Evolutionary conservation across 2,329 filamentous ascomycete species (phyloP).

Genomic region (Phaeosphaeriaceae sp.): DNA sequence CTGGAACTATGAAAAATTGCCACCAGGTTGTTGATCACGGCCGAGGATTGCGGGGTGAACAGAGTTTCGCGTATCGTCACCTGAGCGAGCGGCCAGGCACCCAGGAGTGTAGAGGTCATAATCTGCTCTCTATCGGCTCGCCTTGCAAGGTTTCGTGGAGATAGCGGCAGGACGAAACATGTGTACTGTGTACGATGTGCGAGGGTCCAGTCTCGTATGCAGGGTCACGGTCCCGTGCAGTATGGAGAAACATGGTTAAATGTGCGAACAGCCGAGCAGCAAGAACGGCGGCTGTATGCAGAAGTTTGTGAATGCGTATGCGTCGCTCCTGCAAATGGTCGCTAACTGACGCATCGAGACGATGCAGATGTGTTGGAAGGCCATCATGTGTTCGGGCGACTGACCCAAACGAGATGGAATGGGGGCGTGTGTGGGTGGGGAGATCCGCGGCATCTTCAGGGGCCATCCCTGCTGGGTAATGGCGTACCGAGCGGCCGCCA

Average conservation of each 20-base stretch:
- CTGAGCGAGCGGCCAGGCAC: background rate
- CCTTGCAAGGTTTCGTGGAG: background rate
- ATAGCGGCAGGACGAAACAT: background rate
- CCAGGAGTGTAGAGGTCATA: background rate
- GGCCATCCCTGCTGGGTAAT: background rate
- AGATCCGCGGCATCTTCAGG: background rate
- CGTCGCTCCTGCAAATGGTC: background rate
- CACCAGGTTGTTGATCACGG: background rate
- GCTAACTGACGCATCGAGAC: background rate
- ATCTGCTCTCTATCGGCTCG: background rate
- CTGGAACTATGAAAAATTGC: background rate
- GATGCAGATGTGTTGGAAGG: background rate
- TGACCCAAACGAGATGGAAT: background rate
- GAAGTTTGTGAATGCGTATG: background rate
- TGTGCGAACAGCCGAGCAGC: background rate
- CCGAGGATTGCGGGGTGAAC: background rate
- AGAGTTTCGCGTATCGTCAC: constrained; percentile 1
- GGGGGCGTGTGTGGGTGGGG: background rate
- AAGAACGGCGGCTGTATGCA: background rate
- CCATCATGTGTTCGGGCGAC: background rate
- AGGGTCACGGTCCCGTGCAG: background rate
- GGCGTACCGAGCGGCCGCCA: background rate
- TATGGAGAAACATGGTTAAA: background rate
- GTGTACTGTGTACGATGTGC: background rate
- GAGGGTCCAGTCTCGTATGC: background rate